These are phyloP conservation scores for Musa schizocarpa DNA, from an alignment of 176 grass and related monocot genomes.

Conservation along the genomic window DNA sequence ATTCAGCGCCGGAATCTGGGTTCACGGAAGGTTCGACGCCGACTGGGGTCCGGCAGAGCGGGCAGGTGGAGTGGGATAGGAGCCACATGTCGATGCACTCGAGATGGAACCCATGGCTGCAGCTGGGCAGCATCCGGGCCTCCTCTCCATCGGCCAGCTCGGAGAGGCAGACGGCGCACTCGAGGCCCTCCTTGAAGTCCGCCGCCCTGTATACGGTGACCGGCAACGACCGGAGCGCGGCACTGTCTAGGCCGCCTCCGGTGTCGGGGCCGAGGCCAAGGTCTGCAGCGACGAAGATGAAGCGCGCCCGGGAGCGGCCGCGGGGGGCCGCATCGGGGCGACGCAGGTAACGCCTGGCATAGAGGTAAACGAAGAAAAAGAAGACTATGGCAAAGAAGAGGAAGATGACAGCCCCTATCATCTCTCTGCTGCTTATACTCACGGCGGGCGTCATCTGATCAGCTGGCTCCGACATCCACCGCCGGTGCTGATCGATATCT, in stretches of 20 bases:
- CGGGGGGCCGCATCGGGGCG: background rate
- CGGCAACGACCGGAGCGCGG: constrained; percentile 28
- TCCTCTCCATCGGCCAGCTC: constrained; percentile 71
- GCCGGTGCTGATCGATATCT: too few species aligned
- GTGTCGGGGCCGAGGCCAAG: background rate
- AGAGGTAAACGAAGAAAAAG: constrained; percentile 82
- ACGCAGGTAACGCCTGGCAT: constrained; percentile 55
- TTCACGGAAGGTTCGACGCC: constrained; percentile 1
- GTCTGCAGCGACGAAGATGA: constrained; percentile 26
- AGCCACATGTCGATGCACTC: constrained; percentile 67
- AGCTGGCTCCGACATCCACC: too few species aligned
- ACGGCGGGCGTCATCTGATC: constrained; percentile 3
- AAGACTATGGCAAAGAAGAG: constrained; percentile 66
- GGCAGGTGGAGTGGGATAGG: constrained; percentile 39
- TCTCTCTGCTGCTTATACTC: constrained; percentile 46
- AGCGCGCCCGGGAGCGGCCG: constrained; percentile 6
- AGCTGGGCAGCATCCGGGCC: constrained; percentile 62
- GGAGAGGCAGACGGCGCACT: constrained; percentile 69
- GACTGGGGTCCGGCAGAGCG: constrained; percentile 65
- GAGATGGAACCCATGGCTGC: constrained; percentile 58
- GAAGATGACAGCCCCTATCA: constrained; percentile 59
- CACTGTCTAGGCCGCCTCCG: constrained; percentile 28
- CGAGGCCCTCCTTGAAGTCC: constrained; percentile 20
- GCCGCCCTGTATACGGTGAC: constrained; percentile 7
- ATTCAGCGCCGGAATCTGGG: constrained; percentile 11